Evolutionary conservation across 202 grass and related monocot genomes (phyloP).

Genomic region (Eragrostis tef): DNA sequence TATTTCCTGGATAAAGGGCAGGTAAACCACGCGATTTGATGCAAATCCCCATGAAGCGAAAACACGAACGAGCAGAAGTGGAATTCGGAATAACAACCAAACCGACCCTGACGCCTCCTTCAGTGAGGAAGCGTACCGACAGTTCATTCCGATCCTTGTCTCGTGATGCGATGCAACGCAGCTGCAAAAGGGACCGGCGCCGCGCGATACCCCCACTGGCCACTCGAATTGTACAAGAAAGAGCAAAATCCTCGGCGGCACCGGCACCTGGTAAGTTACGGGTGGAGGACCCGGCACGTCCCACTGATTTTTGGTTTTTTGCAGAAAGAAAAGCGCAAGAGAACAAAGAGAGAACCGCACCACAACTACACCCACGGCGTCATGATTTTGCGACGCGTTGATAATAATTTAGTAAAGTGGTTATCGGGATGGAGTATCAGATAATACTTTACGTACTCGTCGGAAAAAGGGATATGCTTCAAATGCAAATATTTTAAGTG

Average conservation of each 20-base stretch:
- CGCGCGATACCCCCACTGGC: not conserved
- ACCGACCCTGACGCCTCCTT: too few species aligned
- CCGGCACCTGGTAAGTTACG: not conserved
- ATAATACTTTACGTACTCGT: not conserved
- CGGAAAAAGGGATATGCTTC: not conserved
- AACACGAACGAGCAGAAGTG: not conserved
- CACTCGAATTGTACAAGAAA: not conserved
- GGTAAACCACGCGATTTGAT: too few species aligned
- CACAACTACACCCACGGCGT: not conserved
- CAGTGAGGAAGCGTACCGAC: not conserved
- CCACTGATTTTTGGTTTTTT: not conserved
- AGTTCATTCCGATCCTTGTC: constrained; percentile 33
- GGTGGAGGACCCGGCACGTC: not conserved
- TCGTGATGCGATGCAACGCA: not conserved
- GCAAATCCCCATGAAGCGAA: not conserved
- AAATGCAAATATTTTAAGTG: not conserved
- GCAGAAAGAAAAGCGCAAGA: not conserved
- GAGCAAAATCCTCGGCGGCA: not conserved
- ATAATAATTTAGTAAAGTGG: too few species aligned
- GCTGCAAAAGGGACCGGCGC: not conserved
- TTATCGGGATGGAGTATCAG: not conserved
- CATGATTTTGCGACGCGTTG: not conserved
- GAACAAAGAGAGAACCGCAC: not conserved
- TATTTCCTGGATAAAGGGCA: not conserved
- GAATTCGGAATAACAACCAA: not conserved